phyloP scores from a whole-genome alignment of 2,329 filamentous ascomycete genomes.

The Parastagonospora nodorum region DNA sequence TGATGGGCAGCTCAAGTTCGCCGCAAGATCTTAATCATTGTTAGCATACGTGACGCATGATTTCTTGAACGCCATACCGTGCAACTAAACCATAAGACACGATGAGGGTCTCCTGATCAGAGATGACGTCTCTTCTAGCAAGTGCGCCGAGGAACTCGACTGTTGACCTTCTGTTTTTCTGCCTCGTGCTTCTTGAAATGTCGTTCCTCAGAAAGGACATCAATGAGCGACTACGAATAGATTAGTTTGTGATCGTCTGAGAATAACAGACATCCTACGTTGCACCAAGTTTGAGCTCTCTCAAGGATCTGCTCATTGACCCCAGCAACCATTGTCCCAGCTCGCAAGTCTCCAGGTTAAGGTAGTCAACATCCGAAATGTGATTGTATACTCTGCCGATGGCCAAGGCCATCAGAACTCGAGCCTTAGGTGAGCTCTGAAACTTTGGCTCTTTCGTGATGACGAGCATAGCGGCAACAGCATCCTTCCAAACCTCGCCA shows the following conservation, averaged over 20 bases:
- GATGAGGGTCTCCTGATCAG: constrained; percentile 81
- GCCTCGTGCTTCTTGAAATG: constrained; percentile 54
- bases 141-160: constrained; percentile 74
- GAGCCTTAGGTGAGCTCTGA: constrained; percentile 33
- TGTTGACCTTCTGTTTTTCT: constrained; percentile 70
- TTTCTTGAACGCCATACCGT: constrained; percentile 52
- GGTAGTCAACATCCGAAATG: constrained; percentile 60
- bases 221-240: constrained; percentile 61
- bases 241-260: neutral
- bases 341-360: constrained; percentile 70
- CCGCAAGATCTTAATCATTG: constrained; percentile 62
- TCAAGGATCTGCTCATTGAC: constrained; percentile 79
- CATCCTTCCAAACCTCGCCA: constrained; percentile 40
- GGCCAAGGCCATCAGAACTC: constrained; percentile 40
- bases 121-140: constrained; percentile 69
- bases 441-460: constrained; percentile 38
- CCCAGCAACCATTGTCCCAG: constrained; percentile 82
- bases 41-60: constrained; percentile 7
- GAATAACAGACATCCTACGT: constrained; percentile 56
- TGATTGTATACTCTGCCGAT: constrained; percentile 74
- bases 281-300: constrained; percentile 83
- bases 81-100: constrained; percentile 86
- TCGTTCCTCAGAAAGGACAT: constrained; percentile 66
- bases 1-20: constrained; percentile 84
- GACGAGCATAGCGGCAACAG: constrained; percentile 33